Conservation (phyloP, 371 early-diverging fungal genomes). For the Apophysomyces variabilis region DNA sequence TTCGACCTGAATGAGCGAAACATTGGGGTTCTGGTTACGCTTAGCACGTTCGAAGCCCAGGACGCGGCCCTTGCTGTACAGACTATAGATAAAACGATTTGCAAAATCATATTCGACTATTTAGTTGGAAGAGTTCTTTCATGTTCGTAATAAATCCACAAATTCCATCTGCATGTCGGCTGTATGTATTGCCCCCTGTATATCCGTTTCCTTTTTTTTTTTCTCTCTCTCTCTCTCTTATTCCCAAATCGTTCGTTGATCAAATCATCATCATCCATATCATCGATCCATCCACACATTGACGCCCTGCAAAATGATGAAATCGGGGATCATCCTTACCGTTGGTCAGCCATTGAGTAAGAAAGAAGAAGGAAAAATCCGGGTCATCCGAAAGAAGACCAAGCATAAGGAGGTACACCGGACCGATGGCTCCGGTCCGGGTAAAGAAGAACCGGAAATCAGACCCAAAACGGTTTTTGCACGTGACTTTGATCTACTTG, state of each 20-base stretch:
- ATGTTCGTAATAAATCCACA: no score
- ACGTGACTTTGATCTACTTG: no score
- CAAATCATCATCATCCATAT: slow-evolving; percentile 19
- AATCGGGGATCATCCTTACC: neutral
- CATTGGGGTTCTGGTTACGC: slow-evolving; percentile 89
- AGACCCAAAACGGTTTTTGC: no score
- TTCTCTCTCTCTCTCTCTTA: neutral
- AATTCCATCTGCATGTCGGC: no score
- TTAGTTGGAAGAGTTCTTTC: no score
- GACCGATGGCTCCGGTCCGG: neutral
- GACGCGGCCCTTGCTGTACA: slow-evolving; percentile 96
- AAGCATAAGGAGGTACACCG: slow-evolving; percentile 8
- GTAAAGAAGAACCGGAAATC: neutral
- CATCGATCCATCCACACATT: slow-evolving; percentile 4
- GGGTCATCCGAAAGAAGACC: neutral
- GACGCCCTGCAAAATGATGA: neutral
- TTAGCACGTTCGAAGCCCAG: slow-evolving; percentile 93
- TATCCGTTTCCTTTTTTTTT: neutral
- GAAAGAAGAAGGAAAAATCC: slow-evolving; percentile 5
- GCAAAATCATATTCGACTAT: no score
- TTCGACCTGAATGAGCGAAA: slow-evolving; percentile 92
- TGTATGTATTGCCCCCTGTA: no score
- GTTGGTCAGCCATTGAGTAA: slow-evolving; percentile 11
- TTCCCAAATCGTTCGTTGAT: neutral
- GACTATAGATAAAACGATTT: slow-evolving; percentile 59